Base-by-base conservation (phyloP, 1,284 basidiomycete genomes). In the Ceratobasidium sp. region DNA sequence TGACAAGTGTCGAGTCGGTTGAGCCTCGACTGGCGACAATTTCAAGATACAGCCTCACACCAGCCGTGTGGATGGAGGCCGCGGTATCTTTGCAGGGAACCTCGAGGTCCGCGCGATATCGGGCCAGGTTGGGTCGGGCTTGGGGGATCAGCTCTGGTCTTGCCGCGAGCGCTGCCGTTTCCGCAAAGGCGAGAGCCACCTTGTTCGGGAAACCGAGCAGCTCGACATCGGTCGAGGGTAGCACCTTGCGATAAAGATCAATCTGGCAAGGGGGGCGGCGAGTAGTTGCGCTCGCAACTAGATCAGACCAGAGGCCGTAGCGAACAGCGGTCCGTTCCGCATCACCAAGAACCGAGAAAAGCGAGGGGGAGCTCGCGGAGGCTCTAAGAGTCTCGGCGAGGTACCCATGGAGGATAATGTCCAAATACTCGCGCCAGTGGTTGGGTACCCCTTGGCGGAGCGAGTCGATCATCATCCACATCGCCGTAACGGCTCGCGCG, bases 101-200 rank as follows among this genome's bases (percentile, higher is more conserved):
- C 1, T 29, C 12, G 17, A 64, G 60, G 13, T 64, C 49, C 25
- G 5, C 34, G 12, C 60, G 60, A 15, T 52, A 38, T 27, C 12
- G 7, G 15, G 34, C 34, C 32, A 64, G 29, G 7, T 40, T 52
- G 12, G 8, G 34, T 12, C 35, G 20, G 17, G 60, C 45, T 20
- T 32, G 57, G n/a, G 8, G 43, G 13, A 64, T 20, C 5, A 38
- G 60, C 12, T 38, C 34, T 7, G 45, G 22, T 4, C 38, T 45
- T 13, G 60, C 45, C 12, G 60, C 60, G 47, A 64, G 60, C n/a
- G 60, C 47, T 22, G 52, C 49, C 7, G 42, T 10, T 47, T 64
- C 60, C 12, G 49, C 60, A 34, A 64, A 50, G 5, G 49, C 49
- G 10, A 34, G 20, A 8, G 49, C 35, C 7, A 34, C 47, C 12